These are phyloP conservation scores for Papilionanthe hybrid DNA, from an alignment of 116 monocot species.

Conservation along the genomic window DNA sequence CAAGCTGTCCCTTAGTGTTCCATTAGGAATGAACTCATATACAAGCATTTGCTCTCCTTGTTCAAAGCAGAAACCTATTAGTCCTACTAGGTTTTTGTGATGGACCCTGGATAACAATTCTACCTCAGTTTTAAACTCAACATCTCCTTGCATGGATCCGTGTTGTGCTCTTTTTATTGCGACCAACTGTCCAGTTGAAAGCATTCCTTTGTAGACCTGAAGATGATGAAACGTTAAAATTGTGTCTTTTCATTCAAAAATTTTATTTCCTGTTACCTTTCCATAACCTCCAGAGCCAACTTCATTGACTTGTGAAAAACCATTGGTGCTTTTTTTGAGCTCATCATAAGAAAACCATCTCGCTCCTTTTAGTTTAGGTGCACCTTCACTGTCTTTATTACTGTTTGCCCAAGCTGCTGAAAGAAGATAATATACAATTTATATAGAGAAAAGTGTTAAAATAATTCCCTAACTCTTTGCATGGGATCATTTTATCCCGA, in stretches of 20 bases:
- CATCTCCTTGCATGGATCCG: constrained; percentile 27
- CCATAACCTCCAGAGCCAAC: constrained; percentile 75
- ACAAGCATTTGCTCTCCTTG: constrained; percentile 25
- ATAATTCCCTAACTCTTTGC: too few relatives aligned
- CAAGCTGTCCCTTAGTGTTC: constrained; percentile 21
- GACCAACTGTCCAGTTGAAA: constrained; percentile 15
- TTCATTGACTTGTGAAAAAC: constrained; percentile 54
- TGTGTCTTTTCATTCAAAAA: neutral
- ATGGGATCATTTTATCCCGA: too few relatives aligned
- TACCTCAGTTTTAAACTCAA: constrained; percentile 27
- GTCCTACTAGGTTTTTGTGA: constrained; percentile 27
- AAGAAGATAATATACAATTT: neutral
- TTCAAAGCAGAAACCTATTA: constrained; percentile 23
- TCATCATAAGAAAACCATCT: constrained; percentile 70
- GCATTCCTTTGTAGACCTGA: constrained; percentile 18
- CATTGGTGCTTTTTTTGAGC: constrained; percentile 46
- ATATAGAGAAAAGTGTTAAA: neutral
- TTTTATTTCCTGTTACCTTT: constrained; percentile 26
- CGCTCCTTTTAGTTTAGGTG: constrained; percentile 75
- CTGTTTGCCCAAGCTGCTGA: constrained; percentile 19
- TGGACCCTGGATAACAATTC: constrained; percentile 25
- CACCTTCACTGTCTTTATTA: constrained; percentile 23
- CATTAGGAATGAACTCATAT: constrained; percentile 24
- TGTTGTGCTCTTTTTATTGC: constrained; percentile 22
- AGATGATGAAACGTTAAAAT: neutral